These are phyloP conservation scores for Diutina catenulata DNA, from an alignment of 1,139 yeast genomes.

Conservation along the genomic window DNA sequence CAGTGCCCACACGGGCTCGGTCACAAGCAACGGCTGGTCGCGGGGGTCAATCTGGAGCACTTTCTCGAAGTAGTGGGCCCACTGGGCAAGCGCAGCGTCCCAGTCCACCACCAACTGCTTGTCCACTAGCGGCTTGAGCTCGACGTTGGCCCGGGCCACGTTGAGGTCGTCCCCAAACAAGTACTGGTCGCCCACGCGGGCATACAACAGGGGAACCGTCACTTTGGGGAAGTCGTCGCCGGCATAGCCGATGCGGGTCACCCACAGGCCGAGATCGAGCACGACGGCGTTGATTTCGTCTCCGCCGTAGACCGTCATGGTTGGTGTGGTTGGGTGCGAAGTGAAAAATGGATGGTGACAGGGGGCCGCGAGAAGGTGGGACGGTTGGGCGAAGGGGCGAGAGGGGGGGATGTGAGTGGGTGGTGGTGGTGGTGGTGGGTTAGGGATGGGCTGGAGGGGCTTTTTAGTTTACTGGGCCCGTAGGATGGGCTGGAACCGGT, in stretches of 20 bases:
- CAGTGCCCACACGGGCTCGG: constrained; percentile 84
- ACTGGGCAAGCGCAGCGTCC: constrained; percentile 67
- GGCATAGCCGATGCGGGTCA: constrained; percentile 82
- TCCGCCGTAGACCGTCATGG: constrained; percentile 13
- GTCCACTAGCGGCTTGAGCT: constrained; percentile 45
- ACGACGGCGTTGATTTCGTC: constrained; percentile 89
- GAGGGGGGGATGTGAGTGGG: too few relatives aligned
- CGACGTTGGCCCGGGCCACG: constrained; percentile 36
- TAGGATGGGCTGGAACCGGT: too few relatives aligned
- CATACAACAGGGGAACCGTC: constrained; percentile 55
- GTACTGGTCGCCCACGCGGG: constrained; percentile 13
- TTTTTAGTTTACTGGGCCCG: too few relatives aligned
- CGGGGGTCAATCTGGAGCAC: constrained; percentile 39
- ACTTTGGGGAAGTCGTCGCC: constrained; percentile 88
- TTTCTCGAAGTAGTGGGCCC: constrained; percentile 39
- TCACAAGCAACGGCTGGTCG: constrained; percentile 68
- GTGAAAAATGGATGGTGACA: too few relatives aligned
- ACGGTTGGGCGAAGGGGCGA: too few relatives aligned
- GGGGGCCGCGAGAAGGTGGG: too few relatives aligned
- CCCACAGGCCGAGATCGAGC: constrained; percentile 79
- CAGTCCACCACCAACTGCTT: constrained; percentile 57
- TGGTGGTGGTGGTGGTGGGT: too few relatives aligned
- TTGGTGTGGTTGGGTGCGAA: not conserved
- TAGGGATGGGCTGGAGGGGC: too few relatives aligned
- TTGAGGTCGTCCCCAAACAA: constrained; percentile 46